phyloP scores from a whole-genome alignment of 2,329 filamentous ascomycete species.

The Verticillium alfalfae region DNA sequence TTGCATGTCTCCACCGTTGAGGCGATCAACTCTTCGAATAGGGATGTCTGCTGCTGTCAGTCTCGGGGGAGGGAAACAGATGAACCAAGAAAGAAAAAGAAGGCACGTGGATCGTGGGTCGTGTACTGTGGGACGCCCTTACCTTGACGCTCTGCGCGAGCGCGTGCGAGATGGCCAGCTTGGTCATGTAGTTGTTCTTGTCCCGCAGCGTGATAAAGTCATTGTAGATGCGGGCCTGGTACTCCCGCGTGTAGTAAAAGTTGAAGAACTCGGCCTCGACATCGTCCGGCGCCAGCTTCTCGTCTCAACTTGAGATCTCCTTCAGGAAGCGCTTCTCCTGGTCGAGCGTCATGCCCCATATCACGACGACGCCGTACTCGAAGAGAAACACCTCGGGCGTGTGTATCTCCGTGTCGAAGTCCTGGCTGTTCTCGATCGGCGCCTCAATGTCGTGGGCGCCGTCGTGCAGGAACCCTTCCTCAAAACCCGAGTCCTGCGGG shows the following conservation, averaged over 20 bases:
- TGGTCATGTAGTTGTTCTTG: conserved; percentile 96
- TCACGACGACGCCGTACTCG: conserved; percentile 94
- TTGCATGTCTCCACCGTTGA: conserved; percentile 92
- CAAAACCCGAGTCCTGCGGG: conserved; percentile 22
- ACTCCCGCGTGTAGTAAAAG: conserved; percentile 97
- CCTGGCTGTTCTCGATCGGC: conserved; percentile 45
- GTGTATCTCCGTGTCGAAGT: conserved; percentile 84
- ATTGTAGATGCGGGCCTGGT: conserved; percentile 98
- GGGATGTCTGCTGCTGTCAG: conserved; percentile 60
- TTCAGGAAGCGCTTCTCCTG: conserved; percentile 90
- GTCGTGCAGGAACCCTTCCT: conserved; percentile 18
- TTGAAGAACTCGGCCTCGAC: conserved; percentile 98
- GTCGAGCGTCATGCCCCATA: conserved; percentile 93
- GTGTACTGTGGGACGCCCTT: conserved; percentile 5
- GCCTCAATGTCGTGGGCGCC: conserved; percentile 17
- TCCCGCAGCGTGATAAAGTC: conserved; percentile 95
- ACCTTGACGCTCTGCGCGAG: conserved; percentile 93
- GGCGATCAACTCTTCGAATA: conserved; percentile 93
- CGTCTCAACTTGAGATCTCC: conserved; percentile 87
- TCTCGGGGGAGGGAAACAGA: too few relatives aligned
- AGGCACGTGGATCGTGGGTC: too few relatives aligned
- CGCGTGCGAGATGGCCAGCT: conserved; percentile 92
- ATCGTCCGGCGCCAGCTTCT: conserved; percentile 82
- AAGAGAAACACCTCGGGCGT: conserved; percentile 95
- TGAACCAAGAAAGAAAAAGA: too few relatives aligned